Conservation (phyloP, 768 basidiomycete genomes). For the Psilocybe azurescens region DNA sequence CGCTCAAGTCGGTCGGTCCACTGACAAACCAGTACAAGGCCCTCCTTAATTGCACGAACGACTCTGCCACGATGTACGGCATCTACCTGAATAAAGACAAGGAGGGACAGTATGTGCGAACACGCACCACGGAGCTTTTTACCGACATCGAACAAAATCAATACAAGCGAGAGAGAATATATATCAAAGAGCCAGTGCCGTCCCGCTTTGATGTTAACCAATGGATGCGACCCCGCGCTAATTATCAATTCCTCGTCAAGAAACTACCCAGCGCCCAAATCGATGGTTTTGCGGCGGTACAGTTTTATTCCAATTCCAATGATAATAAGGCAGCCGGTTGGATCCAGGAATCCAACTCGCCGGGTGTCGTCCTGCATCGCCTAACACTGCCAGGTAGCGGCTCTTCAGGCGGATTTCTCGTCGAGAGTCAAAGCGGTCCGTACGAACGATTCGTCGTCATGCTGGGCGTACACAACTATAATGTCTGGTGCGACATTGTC, state of each 20-base stretch:
- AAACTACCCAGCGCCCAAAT: background rate
- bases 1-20: background rate
- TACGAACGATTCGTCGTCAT: constrained; percentile 13
- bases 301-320: constrained; percentile 3
- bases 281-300: constrained; percentile 6
- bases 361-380: background rate
- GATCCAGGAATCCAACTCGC: background rate
- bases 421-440: constrained; percentile 6
- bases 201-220: constrained; percentile 10
- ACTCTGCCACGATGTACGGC: background rate
- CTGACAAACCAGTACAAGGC: constrained; percentile 3
- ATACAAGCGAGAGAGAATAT: constrained; percentile 8
- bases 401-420: constrained; percentile 10
- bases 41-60: constrained; percentile 7
- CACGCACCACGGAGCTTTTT: constrained; percentile 5
- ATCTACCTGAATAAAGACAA: constrained; percentile 13
- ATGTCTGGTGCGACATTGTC: constrained; percentile 13
- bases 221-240: constrained; percentile 10
- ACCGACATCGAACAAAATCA: background rate
- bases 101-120: constrained; percentile 10
- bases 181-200: constrained; percentile 11
- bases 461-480: constrained; percentile 16
- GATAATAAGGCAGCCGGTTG: background rate
- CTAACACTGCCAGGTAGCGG: constrained; percentile 6
- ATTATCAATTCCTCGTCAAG: constrained; percentile 11